Evolutionary conservation across 1,284 basidiomycete genomes (phyloP), one percentile per base, ranked within the genome.

Genomic region (Moesziomyces antarcticus): DNA sequence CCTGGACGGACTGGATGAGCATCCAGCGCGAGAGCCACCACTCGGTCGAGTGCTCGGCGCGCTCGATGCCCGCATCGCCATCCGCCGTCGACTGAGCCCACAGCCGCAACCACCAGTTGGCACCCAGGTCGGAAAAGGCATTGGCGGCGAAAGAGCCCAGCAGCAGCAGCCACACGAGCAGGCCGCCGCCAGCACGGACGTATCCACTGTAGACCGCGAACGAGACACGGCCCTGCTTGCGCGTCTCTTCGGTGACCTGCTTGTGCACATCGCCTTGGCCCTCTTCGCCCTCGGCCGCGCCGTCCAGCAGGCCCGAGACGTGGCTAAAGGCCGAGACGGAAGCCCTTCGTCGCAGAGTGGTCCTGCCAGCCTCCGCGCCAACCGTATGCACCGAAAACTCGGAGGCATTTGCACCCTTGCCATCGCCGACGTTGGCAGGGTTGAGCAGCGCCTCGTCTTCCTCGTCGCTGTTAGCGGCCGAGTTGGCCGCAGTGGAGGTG

Each of bases 1-100:
- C 91, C 3, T 93, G 85, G 35, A 86, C 85, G 2, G 89, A 90
- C 77, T 93, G 93, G n/a, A 93, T 83, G 9, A 86, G 88, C 79
- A 91, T 89, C 83, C 92, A 92, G 75, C 91, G 88, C 1, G 87
- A 87, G 5, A 73, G 47, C 77, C 85, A 40, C 80, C 67, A 22
- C 75, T 82, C 86, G 16, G 85, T 62, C 18, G 58, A 45, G 43
- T 72, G 58, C 33, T 61, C 53, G 1, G 27, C 22, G 5, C 6
- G 18, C 3, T 24, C 9, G 20, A 33, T 33, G 30, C 30, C 30
- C 30, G 30, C 30, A 10, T 33, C 30, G 30, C 30, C 30, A 13
- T 20, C 33, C 8, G 51, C 30, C 9, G 50, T 22, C 2, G 51
- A 35, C 16, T 56, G 52, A 13, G 61, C 49, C 69, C 69, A 72